Percentiles rank a stretch among this genome's conserved stretches.
These are phyloP conservation scores for Lactarius hatsudake DNA, from an alignment of 768 basidiomycete genomes.

Conservation along the genomic window DNA sequence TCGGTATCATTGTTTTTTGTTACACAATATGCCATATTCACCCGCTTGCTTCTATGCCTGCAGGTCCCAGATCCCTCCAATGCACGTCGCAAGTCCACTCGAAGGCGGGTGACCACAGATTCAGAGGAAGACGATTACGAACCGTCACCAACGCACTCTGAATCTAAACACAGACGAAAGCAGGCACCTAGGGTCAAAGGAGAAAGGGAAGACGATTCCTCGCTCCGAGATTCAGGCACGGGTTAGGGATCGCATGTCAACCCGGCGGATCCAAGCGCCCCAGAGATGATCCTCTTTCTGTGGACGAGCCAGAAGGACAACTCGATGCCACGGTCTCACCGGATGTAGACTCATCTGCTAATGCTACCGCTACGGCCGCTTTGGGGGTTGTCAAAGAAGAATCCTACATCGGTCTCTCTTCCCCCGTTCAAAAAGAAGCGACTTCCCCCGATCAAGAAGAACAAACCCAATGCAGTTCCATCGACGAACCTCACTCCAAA, in stretches of 20 bases:
- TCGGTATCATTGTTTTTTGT: neutral
- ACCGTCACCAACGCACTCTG: constrained; percentile 16
- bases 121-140: constrained; percentile 26
- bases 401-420: constrained; percentile 17
- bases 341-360: constrained; percentile 16
- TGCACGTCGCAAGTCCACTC: constrained; percentile 22
- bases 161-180: constrained; percentile 21
- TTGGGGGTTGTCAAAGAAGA: constrained; percentile 23
- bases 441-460: constrained; percentile 27
- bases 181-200: constrained; percentile 15
- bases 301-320: constrained; percentile 20
- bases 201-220: constrained; percentile 17
- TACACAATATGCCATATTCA: neutral
- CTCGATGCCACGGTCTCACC: constrained; percentile 6
- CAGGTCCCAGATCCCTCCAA: constrained; percentile 21
- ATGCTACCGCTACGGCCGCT: constrained; percentile 2
- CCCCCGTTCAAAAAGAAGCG: constrained; percentile 28
- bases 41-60: neutral
- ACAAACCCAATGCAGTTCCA: constrained; percentile 19
- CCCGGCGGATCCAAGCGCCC: constrained; percentile 18
- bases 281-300: constrained; percentile 18
- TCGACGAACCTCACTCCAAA: constrained; percentile 5
- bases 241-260: constrained; percentile 18
- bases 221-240: constrained; percentile 5
- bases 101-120: constrained; percentile 22